These are phyloP conservation scores for Talaromyces rugulosus DNA, from an alignment of 2,329 filamentous ascomycete genomes.

Conservation along the genomic window DNA sequence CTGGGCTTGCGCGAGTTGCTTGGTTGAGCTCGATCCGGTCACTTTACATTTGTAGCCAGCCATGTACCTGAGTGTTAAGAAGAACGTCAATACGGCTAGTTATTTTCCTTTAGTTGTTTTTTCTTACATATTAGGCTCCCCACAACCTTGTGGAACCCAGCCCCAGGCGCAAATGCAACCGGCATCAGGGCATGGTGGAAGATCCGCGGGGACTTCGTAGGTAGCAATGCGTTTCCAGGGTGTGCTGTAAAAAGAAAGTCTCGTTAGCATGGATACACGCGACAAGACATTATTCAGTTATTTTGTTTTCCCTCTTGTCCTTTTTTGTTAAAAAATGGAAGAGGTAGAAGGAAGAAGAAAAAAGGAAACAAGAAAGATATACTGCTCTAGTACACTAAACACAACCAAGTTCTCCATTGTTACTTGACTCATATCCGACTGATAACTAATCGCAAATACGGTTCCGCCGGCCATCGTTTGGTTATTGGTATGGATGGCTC, in stretches of 20 bases:
- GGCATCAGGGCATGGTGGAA: slow-evolving; percentile 33
- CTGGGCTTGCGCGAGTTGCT: slow-evolving; percentile 39
- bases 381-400: slow-evolving; percentile 45
- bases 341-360: slow-evolving; percentile 12
- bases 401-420: slow-evolving; percentile 51
- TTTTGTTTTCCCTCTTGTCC: too few species aligned
- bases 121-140: slow-evolving; percentile 34
- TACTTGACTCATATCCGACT: slow-evolving; percentile 44
- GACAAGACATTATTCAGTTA: too few species aligned
- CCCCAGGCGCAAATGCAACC: slow-evolving; percentile 42
- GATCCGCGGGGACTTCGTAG: slow-evolving; percentile 32
- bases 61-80: slow-evolving; percentile 36
- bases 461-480: slow-evolving; percentile 43
- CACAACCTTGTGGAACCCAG: slow-evolving; percentile 38
- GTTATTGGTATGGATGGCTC: slow-evolving; percentile 46
- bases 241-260: slow-evolving; percentile 21
- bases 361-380: neutral
- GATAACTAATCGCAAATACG: slow-evolving; percentile 50
- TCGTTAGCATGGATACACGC: neutral
- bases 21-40: slow-evolving; percentile 39
- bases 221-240: slow-evolving; percentile 37
- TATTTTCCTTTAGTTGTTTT: neutral
- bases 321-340: neutral
- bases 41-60: slow-evolving; percentile 49
- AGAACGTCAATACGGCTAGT: neutral